Conservation (phyloP, 2,329 filamentous ascomycete species). For the Neofusicoccum cordaticola region DNA sequence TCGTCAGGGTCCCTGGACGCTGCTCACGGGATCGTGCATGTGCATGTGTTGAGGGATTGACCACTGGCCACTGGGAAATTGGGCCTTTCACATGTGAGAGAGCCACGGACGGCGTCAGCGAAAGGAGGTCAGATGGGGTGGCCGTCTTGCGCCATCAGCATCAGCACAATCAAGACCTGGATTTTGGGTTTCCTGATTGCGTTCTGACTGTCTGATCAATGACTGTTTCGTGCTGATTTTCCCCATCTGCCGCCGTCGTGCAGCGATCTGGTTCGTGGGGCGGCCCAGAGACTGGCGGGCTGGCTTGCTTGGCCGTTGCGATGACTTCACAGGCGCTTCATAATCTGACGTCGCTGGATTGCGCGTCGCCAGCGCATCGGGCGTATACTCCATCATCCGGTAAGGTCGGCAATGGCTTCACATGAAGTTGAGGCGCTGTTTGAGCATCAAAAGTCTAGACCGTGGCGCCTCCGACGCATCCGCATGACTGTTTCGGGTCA, state of each 20-base stretch:
- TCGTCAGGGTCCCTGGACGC: conserved; percentile 4
- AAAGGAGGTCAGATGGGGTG: neutral
- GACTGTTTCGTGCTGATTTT: neutral
- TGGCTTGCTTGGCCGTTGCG: neutral
- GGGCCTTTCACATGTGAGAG: neutral
- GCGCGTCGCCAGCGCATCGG: neutral
- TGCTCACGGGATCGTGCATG: conserved; percentile 6
- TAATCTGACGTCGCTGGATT: conserved; percentile 1
- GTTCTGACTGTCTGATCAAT: neutral
- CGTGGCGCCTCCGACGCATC: neutral
- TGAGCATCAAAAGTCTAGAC: neutral
- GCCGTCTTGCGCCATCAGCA: conserved; percentile 1
- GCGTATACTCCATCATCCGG: neutral
- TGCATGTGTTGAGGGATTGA: conserved; percentile 15
- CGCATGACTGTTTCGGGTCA: conserved; percentile 4
- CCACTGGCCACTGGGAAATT: neutral
- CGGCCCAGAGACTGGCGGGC: no score
- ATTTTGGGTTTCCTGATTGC: neutral
- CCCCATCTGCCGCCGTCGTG: neutral
- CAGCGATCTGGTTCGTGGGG: neutral
- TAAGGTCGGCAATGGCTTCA: neutral
- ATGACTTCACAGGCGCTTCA: neutral
- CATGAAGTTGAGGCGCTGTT: neutral
- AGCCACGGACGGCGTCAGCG: neutral
- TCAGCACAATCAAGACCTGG: neutral